These are phyloP conservation scores for Eruca vesicaria DNA, from an alignment of 441 rosid species.

Conservation along the genomic window DNA sequence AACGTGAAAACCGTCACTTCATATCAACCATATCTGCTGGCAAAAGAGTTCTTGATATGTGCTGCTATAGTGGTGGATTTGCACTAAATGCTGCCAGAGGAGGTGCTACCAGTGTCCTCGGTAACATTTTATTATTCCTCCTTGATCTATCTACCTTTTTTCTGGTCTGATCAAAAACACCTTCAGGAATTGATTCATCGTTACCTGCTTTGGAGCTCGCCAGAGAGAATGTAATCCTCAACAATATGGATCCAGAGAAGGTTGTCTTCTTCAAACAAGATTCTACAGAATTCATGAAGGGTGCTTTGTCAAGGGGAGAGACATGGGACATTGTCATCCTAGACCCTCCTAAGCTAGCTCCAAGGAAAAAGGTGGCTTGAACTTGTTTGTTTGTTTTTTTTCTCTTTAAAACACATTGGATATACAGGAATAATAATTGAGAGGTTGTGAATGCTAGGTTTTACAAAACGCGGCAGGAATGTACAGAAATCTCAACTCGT, in stretches of 20 bases:
- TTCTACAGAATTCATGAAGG: slow-evolving; percentile 76
- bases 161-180: slow-evolving; percentile 1
- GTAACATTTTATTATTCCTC: slow-evolving; percentile 32
- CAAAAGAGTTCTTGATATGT: slow-evolving; percentile 74
- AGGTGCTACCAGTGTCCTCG: slow-evolving; percentile 63
- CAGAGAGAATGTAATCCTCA: slow-evolving; percentile 67
- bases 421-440: background rate
- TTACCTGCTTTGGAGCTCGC: slow-evolving; percentile 87
- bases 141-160: background rate
- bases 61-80: slow-evolving; percentile 93
- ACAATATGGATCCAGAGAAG: slow-evolving; percentile 63
- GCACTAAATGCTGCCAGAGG: slow-evolving; percentile 71
- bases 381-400: too few relatives aligned
- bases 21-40: slow-evolving; percentile 66
- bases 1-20: slow-evolving; percentile 73
- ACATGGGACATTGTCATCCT: slow-evolving; percentile 84
- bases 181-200: slow-evolving; percentile 80
- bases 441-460: slow-evolving; percentile 43
- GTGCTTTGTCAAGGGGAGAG: slow-evolving; percentile 68
- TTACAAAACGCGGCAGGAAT: slow-evolving; percentile 71
- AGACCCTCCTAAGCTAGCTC: slow-evolving; percentile 94
- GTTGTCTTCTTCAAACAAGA: slow-evolving; percentile 72
- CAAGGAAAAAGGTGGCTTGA: slow-evolving; percentile 67
- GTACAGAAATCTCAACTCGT: slow-evolving; percentile 76
- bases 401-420: background rate